Evolutionary conservation across 2,329 filamentous ascomycete genomes (phyloP), one percentile per base, ranked within the genome.

Genomic region (Stagonosporopsis vannaccii): DNA sequence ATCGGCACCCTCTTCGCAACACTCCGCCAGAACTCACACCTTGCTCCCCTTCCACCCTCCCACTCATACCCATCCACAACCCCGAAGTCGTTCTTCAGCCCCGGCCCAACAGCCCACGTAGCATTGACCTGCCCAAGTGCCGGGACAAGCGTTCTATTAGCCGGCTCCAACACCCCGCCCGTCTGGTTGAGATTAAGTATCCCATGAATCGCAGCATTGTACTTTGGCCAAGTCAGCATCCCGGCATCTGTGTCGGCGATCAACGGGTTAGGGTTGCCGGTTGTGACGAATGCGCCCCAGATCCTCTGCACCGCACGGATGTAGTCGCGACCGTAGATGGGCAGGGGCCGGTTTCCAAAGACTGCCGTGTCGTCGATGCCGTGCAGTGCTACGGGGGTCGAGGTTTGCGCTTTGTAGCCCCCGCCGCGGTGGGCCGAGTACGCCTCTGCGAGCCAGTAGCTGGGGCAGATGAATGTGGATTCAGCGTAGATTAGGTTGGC

Each of bases 381-480:
- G 32, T 36, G 43, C 12, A 46, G 13, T 6, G 43, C 43, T 2
- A 26, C n/a, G 9, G 32, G 32, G 3, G 23, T 45, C 11, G 42
- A 45, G 9, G 12, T 2, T 15, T 46, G 43, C 2, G n/a, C 25
- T 12, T 37, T 36, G 20, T 26, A 46, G 4, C 20, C 30, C 2
- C 9, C 11, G n/a, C 11, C n/a, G 22, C 22, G 15, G 8, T 26
- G 20, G 0, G 48, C 17, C 44, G 56, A 60, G 55, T 65, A 85
- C 1, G 80, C 81, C 37, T 81, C 75, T 1, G 81, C 79, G 49
- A 85, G 70, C 83, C 83, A 86, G 68, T 85, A 85, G 0, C 79
- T 78, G 0, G 84, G 80, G 65, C 84, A 87, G 30, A 82, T 75
- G 58, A 85, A 85, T 2, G 81, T 82, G 0, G 79, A 75, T 63